Percentiles rank a stretch among this genome's conserved stretches.
Evolutionary conservation across 129 eudicot genomes (phyloP).

Genomic region (Calendula officinalis): DNA sequence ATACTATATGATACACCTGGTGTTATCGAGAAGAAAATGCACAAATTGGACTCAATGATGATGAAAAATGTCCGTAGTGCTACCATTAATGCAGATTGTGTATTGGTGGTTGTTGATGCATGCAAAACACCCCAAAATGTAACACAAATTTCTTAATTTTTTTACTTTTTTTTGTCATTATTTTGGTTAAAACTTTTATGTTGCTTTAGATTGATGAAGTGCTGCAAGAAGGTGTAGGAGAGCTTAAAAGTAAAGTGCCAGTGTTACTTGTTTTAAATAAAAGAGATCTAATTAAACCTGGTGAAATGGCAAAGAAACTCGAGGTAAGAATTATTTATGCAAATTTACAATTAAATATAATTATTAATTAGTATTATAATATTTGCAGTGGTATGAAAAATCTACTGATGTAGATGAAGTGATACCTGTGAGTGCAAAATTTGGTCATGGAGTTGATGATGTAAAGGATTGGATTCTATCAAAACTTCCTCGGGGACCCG

Average conservation of each 20-base stretch:
- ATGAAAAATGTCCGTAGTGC: conserved; percentile 98
- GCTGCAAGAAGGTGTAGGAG: conserved; percentile 73
- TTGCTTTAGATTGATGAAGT: conserved; percentile 75
- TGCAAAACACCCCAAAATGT: conserved; percentile 86
- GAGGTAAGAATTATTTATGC: conserved; percentile 40
- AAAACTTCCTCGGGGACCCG: conserved; percentile 86
- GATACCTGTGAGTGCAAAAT: conserved; percentile 97
- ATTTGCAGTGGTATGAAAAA: conserved; percentile 84
- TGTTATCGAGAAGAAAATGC: conserved; percentile 94
- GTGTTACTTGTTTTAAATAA: conserved; percentile 87
- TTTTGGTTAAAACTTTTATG: conserved; percentile 19
- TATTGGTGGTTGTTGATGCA: conserved; percentile 87
- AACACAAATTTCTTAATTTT: conserved; percentile 9
- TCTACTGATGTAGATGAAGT: conserved; percentile 85
- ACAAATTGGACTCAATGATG: conserved; percentile 95
- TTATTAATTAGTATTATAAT: background rate
- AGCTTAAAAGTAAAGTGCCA: conserved; percentile 59
- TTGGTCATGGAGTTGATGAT: conserved; percentile 94
- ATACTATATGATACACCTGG: conserved; percentile 98
- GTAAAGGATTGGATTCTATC: conserved; percentile 91
- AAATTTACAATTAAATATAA: no score
- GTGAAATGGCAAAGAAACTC: conserved; percentile 85
- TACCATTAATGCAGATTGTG: conserved; percentile 84
- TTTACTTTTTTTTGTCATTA: background rate
- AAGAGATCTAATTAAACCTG: conserved; percentile 95